Conservation (phyloP, 1,139 yeast genomes). For the Zygotorulaspora mrakii region DNA sequence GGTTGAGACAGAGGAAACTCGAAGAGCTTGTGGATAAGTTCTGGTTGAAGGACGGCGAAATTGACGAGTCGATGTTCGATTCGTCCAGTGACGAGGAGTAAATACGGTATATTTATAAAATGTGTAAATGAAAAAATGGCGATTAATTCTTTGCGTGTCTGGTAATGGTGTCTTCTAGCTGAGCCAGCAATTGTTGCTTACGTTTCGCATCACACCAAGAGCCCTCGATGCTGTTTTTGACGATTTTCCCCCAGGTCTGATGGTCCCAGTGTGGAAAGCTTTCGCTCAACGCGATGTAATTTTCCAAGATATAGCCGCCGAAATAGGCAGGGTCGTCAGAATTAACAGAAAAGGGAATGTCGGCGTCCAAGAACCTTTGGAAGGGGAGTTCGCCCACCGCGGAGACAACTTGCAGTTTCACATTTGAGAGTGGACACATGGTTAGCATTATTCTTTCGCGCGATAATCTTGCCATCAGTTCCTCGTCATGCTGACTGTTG, state of each 20-base stretch:
- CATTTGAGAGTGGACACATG: slow-evolving; percentile 73
- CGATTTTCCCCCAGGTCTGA: slow-evolving; percentile 56
- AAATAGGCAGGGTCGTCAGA: slow-evolving; percentile 87
- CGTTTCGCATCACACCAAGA: slow-evolving; percentile 64
- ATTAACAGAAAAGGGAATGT: slow-evolving; percentile 71
- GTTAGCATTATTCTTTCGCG: slow-evolving; percentile 53
- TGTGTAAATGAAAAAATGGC: too few species aligned
- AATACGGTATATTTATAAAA: too few species aligned
- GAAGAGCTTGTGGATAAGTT: slow-evolving; percentile 23
- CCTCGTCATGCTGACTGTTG: slow-evolving; percentile 52
- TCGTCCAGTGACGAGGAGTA: slow-evolving; percentile 33
- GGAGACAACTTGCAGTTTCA: slow-evolving; percentile 67
- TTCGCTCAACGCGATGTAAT: slow-evolving; percentile 61
- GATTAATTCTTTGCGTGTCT: slow-evolving; percentile 45
- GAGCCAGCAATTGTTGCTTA: slow-evolving; percentile 41
- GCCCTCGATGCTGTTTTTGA: slow-evolving; percentile 59
- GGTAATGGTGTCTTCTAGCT: slow-evolving; percentile 46
- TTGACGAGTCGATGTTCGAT: slow-evolving; percentile 32
- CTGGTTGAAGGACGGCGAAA: slow-evolving; percentile 28
- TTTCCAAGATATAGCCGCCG: slow-evolving; percentile 77
- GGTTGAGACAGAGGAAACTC: slow-evolving; percentile 13
- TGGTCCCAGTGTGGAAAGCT: slow-evolving; percentile 54
- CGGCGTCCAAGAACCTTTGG: slow-evolving; percentile 50
- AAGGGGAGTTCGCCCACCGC: slow-evolving; percentile 66
- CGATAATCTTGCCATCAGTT: slow-evolving; percentile 54